Conservation (phyloP, 768 basidiomycete genomes). For the Leccinum incarnatum region DNA sequence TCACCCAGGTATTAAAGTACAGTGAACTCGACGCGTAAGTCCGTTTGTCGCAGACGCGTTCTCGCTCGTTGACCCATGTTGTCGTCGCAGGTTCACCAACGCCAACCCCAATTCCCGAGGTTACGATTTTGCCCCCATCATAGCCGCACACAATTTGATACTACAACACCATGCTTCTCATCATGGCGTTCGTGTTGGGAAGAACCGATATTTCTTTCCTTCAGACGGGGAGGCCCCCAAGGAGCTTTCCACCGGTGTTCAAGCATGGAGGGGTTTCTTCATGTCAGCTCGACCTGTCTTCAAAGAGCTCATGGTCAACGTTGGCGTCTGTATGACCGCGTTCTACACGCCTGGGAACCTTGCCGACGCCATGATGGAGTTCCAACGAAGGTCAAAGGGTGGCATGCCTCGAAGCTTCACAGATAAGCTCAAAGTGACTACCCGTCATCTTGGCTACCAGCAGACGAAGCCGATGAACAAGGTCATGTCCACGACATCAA, state of each 20-base stretch:
- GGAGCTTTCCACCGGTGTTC: constrained; percentile 37
- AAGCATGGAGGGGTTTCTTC: constrained; percentile 50
- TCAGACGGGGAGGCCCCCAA: constrained; percentile 17
- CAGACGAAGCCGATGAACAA: constrained; percentile 45
- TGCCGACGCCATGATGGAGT: constrained; percentile 53
- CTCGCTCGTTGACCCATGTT: background rate
- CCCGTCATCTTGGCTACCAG: constrained; percentile 53
- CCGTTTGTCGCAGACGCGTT: background rate
- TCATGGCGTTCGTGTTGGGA: constrained; percentile 46
- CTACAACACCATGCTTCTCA: constrained; percentile 42
- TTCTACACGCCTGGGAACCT: constrained; percentile 63
- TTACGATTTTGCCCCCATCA: constrained; percentile 42
- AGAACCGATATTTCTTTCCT: constrained; percentile 52
- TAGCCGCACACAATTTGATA: constrained; percentile 47
- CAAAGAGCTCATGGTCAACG: constrained; percentile 51
- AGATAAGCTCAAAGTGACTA: constrained; percentile 56
- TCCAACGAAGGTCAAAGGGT: constrained; percentile 38
- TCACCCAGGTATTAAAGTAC: constrained; percentile 30
- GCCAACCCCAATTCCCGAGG: constrained; percentile 37
- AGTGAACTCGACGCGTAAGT: constrained; percentile 31
- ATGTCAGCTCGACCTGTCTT: constrained; percentile 48
- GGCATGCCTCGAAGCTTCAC: constrained; percentile 48
- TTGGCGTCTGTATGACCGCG: constrained; percentile 53
- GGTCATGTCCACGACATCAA: constrained; percentile 40
- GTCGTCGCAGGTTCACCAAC: constrained; percentile 35